Base-by-base conservation (phyloP, 139 green algal species). In the Axilococcus clingmanii region DNA sequence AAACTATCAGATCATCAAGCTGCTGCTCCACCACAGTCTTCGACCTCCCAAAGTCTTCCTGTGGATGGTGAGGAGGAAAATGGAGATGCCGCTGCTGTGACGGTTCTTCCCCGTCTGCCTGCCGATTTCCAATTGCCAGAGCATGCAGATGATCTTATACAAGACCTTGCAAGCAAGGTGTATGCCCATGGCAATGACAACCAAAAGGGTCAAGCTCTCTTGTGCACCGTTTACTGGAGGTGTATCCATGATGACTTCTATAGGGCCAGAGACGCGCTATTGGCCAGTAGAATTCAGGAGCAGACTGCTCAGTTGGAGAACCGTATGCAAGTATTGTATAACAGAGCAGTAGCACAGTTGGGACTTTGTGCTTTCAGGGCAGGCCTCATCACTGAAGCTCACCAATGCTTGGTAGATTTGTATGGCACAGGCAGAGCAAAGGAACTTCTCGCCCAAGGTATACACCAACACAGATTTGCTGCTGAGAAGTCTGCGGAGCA, bases 221-320 rank as follows among this genome's bases (percentile, higher is more conserved):
- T 99, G 52, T 96, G 85, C 77, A 71, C 78, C 55, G 94, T 96
- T 56, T 99, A 93, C 78, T 82, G 91, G 66, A 66, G 49, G 20
- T 80, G 71, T 52, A 84, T 96, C 57, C 77, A 85, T 53, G 87
- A 86, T 43, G 71, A 96, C 54, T 98, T 95, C 57, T 84, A 94
- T 68, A 76, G 48, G 9, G 92, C 82, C 7, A 71, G 91, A 17
- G 93, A 99, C 71, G 65, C 87, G 55, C 73, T 99, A 65, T 79
- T 99, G 19, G 97, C 96, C 85, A 87, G 68, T 38, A 91, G 97
- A 72, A 86, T 99, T 41, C 76, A 86, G 66, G 77, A 81, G 11
- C 54, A 63, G 12, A 66, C 68, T 20, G 38, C 31, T 8, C 57
- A 77, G 48, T 76, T 89, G 67, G 83, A 88, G 53, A 78, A 40